Evolutionary conservation across 2,329 filamentous ascomycete genomes (phyloP), one percentile per base, ranked within the genome.

Genomic region (Teratosphaeriaceae sp.): DNA sequence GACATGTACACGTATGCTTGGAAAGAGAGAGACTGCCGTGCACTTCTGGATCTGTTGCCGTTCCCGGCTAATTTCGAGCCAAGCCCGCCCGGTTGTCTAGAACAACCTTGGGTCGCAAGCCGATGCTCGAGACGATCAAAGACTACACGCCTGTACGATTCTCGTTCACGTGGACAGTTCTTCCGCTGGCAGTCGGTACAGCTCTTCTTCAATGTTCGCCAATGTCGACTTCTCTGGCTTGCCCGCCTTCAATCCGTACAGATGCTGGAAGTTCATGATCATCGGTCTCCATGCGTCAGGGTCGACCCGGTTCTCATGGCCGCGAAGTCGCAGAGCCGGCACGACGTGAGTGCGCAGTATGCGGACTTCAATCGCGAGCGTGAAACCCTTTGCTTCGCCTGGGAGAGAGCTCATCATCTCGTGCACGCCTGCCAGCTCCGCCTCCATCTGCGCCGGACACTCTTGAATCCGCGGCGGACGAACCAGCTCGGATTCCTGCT

Each of bases 261-360:
- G 18, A 15, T 27, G 21, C 36, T 38, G 36, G 36, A 38, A 38
- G 12, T 27, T 38, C 36, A 38, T 38, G 16, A 38, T 26, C 36
- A 38, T 24, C 8, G 36, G 36, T 16, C 36, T 19, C 36, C 36
- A 38, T n/a, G 15, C 15, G 18, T 38, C 36, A 15, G 36, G 36
- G 26, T 38, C 36, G 12, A 38, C 18, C n/a, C 36, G 36, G 16
- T 38, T 38, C 21, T 24, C 36, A 27, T 38, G 23, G 20, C 36
- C 36, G 6, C 8, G 21, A 19, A 38, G 6, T 12, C 36, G 7
- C 21, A 38, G 18, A 5, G n/a, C 36, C 6, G 24, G 7, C 6
- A 18, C 21, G 12, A 38, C 20, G 16, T 38, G 23, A 7, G 36
- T 38, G 13, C 23, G 36, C 13, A 38, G 23, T 11, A 38, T 16